phyloP scores from a whole-genome alignment of 139 green algal genomes.

The Edaphochlamys debaryana region DNA sequence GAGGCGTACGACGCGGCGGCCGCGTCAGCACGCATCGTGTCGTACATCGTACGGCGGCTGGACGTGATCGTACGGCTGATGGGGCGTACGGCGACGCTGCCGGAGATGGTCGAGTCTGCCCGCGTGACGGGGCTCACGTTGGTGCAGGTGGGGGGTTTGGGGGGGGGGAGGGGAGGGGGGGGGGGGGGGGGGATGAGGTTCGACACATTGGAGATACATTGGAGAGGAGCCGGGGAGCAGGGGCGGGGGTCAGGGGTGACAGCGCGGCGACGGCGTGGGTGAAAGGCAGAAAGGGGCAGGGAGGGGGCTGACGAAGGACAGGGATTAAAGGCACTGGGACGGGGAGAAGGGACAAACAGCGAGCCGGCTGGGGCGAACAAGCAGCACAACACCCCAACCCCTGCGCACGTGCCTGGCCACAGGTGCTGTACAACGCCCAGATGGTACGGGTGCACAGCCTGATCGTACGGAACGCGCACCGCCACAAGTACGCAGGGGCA shows the following conservation, averaged over 20 bases:
- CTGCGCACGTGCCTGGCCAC: neutral
- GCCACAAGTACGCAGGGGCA: slow-evolving; percentile 35
- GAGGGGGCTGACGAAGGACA: no score
- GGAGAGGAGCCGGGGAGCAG: no score
- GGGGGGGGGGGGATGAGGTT: slow-evolving; percentile 31
- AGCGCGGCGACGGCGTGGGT: no score
- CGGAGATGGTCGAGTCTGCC: slow-evolving; percentile 83
- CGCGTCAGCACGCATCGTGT: slow-evolving; percentile 3
- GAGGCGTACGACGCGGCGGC: neutral
- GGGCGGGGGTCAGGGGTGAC: no score
- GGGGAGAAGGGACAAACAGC: no score
- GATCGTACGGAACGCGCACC: slow-evolving; percentile 71
- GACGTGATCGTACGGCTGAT: slow-evolving; percentile 65
- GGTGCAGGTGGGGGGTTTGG: slow-evolving; percentile 56
- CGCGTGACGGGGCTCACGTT: slow-evolving; percentile 84
- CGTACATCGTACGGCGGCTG: slow-evolving; percentile 41
- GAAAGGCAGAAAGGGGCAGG: no score
- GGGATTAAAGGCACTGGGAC: no score
- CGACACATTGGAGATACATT: slow-evolving; percentile 54
- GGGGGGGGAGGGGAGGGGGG: neutral
- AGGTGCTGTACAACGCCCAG: slow-evolving; percentile 84
- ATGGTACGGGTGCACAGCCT: slow-evolving; percentile 81
- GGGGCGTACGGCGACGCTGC: slow-evolving; percentile 71
- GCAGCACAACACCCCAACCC: neutral
- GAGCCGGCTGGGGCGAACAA: no score